Conservation (phyloP, 176 grass and related monocot species). For the Zizania latifolia region DNA sequence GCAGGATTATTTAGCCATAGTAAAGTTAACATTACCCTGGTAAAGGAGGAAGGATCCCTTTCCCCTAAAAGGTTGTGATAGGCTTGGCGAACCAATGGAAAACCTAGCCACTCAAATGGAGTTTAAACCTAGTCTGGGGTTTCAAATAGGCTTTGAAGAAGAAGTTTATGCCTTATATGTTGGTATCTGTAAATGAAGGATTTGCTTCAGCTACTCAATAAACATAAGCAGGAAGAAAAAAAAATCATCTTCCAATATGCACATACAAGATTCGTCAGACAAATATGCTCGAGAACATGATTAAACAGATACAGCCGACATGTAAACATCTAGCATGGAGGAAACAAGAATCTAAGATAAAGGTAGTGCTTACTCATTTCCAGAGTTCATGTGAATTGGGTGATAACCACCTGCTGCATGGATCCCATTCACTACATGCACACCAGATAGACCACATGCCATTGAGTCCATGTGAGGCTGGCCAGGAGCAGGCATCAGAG, state of each 20-base stretch:
- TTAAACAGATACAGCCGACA: conserved; percentile 1
- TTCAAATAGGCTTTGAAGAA: too few relatives aligned
- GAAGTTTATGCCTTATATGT: not conserved
- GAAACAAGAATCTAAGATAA: conserved; percentile 18
- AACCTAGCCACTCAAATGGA: too few relatives aligned
- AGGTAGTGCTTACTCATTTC: conserved; percentile 71
- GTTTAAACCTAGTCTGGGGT: too few relatives aligned
- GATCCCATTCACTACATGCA: conserved; percentile 90
- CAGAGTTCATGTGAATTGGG: conserved; percentile 79
- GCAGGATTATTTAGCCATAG: not conserved
- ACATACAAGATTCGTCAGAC: not conserved
- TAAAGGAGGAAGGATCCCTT: too few relatives aligned
- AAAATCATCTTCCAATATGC: not conserved
- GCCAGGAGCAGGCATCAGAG: conserved; percentile 59
- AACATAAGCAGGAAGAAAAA: conserved; percentile 1
- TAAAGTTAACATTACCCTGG: not conserved
- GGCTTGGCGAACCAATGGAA: too few relatives aligned
- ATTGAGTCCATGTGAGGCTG: conserved; percentile 70
- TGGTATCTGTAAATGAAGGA: conserved; percentile 3
- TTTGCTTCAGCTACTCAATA: conserved; percentile 5
- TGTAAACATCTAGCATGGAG: not conserved
- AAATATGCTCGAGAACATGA: not conserved
- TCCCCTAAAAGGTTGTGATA: too few relatives aligned
- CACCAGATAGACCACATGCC: conserved; percentile 59
- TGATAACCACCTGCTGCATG: conserved; percentile 76